Percentiles rank a stretch among this genome's conserved stretches.
Evolutionary conservation across 352 stramenopile species (phyloP).

Genomic region (Achlya hypogyna): DNA sequence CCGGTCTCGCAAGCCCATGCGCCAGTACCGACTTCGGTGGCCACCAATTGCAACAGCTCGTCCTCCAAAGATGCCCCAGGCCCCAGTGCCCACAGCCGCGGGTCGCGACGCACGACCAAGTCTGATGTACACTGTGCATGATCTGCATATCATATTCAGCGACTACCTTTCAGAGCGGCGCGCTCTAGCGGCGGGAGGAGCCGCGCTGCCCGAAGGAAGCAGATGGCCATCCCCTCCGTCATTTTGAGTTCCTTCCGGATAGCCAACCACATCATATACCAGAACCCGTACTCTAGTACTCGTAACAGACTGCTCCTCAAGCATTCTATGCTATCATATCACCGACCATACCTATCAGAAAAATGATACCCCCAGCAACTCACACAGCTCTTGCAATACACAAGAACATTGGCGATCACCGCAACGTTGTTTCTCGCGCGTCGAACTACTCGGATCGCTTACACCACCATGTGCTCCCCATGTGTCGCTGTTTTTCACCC

Average conservation of each 20-base stretch:
- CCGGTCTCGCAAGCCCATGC: not conserved
- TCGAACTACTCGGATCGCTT: too few relatives aligned
- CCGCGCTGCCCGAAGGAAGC: not conserved
- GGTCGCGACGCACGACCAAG: not conserved
- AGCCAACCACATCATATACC: too few relatives aligned
- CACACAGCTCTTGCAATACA: too few relatives aligned
- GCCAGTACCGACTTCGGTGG: not conserved
- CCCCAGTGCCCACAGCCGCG: not conserved
- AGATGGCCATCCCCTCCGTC: not conserved
- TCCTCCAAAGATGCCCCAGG: not conserved
- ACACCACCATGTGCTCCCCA: too few relatives aligned
- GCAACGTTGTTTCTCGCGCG: too few relatives aligned
- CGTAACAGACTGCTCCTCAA: too few relatives aligned
- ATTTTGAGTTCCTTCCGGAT: not conserved
- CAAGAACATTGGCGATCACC: too few relatives aligned
- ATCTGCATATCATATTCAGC: not conserved
- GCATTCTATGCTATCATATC: too few relatives aligned
- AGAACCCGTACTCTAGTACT: too few relatives aligned
- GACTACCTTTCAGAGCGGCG: conserved; percentile 3
- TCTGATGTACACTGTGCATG: not conserved
- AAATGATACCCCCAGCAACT: too few relatives aligned
- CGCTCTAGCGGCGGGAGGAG: not conserved
- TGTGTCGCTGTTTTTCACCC: too few relatives aligned
- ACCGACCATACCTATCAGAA: too few relatives aligned
- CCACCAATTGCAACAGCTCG: not conserved